These are phyloP conservation scores for Phytopythium montanum DNA, from an alignment of 352 stramenopile genomes.

Conservation along the genomic window DNA sequence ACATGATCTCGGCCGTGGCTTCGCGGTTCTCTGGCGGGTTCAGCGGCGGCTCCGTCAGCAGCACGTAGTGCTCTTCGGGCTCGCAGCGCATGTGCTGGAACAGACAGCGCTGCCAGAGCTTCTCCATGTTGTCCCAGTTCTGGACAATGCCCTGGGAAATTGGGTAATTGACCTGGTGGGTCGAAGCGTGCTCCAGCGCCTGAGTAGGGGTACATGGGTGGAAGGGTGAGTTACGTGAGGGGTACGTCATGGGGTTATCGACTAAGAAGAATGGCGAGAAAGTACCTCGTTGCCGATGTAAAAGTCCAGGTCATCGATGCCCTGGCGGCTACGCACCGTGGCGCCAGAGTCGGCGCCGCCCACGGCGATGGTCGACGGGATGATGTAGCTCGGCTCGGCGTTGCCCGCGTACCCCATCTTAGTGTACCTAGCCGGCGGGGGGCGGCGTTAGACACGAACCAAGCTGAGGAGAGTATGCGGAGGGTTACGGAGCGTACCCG, in stretches of 20 bases:
- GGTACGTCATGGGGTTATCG: background rate
- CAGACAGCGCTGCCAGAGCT: constrained; percentile 91
- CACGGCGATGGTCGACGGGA: constrained; percentile 92
- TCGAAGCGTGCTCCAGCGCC: constrained; percentile 85
- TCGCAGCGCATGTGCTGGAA: constrained; percentile 94
- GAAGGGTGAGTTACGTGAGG: too few relatives aligned
- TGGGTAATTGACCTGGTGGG: constrained; percentile 91
- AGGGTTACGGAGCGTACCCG: constrained; percentile 49
- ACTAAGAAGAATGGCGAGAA: too few relatives aligned
- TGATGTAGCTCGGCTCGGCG: constrained; percentile 93
- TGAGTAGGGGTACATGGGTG: background rate
- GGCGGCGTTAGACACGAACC: background rate
- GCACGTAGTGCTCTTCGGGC: constrained; percentile 92
- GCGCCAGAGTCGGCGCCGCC: constrained; percentile 48
- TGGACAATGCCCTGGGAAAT: constrained; percentile 89
- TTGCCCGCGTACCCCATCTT: constrained; percentile 97
- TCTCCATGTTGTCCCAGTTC: constrained; percentile 97
- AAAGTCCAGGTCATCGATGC: constrained; percentile 95
- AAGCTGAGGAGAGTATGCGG: background rate
- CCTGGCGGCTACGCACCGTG: constrained; percentile 81
- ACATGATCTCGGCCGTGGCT: constrained; percentile 96
- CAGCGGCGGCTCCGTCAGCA: constrained; percentile 89
- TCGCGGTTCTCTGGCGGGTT: constrained; percentile 96
- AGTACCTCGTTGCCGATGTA: constrained; percentile 93
- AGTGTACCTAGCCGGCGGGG: constrained; percentile 85